Conservation (phyloP, 805 yeast species). For the Starmera dryadoides region DNA sequence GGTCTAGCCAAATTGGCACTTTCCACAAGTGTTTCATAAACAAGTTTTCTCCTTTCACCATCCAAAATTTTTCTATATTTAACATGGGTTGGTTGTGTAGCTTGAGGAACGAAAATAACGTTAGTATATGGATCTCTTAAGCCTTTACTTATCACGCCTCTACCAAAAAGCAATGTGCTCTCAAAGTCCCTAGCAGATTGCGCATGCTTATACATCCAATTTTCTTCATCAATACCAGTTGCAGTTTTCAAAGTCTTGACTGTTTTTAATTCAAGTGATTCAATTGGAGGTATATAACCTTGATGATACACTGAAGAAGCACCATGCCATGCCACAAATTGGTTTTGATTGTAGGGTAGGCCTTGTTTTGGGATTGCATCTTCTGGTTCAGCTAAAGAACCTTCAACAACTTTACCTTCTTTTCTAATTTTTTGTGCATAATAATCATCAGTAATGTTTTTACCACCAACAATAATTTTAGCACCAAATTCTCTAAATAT, state of each 20-base stretch:
- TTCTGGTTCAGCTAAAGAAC: constrained; percentile 65
- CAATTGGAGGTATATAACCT: constrained; percentile 11
- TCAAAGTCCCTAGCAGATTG: constrained; percentile 71
- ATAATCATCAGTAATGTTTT: constrained; percentile 79
- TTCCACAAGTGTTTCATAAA: constrained; percentile 38
- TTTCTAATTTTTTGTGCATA: constrained; percentile 51
- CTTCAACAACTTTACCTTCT: constrained; percentile 59
- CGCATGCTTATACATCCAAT: constrained; percentile 85
- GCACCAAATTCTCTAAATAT: constrained; percentile 92
- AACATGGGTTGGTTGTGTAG: constrained; percentile 60
- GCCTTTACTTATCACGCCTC: constrained; percentile 50
- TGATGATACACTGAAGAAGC: constrained; percentile 35
- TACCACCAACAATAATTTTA: constrained; percentile 71
- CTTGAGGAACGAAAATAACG: constrained; percentile 61
- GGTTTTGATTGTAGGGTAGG: constrained; percentile 36
- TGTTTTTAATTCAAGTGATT: constrained; percentile 15
- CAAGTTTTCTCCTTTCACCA: constrained; percentile 25
- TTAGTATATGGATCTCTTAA: constrained; percentile 81
- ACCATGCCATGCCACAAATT: constrained; percentile 49
- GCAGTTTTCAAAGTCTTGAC: constrained; percentile 15
- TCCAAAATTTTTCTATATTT: constrained; percentile 14
- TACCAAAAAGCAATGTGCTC: constrained; percentile 47
- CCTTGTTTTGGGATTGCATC: constrained; percentile 39
- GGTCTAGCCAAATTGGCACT: constrained; percentile 39
- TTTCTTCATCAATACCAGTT: constrained; percentile 44